These are phyloP conservation scores for Neurospora sp. DNA, from an alignment of 495 filamentous ascomycete genomes.

Conservation along the genomic window DNA sequence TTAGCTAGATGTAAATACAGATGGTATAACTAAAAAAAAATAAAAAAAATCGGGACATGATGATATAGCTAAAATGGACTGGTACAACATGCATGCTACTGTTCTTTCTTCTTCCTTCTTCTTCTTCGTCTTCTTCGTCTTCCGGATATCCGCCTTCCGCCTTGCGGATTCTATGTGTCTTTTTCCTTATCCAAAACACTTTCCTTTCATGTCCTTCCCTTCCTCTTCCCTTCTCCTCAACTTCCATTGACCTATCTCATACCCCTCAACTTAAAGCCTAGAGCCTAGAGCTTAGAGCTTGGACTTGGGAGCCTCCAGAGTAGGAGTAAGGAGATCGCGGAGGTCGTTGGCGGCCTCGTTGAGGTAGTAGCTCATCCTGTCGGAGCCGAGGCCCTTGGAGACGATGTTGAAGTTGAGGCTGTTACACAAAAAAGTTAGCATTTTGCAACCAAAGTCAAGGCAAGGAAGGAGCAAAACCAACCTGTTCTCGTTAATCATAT, in stretches of 20 bases:
- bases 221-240: background rate
- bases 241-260: background rate
- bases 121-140: background rate
- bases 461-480: conserved; percentile 21
- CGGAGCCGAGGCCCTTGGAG: conserved; percentile 80
- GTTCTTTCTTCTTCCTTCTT: background rate
- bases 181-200: background rate
- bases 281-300: conserved; percentile 57
- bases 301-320: conserved; percentile 73
- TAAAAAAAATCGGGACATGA: background rate
- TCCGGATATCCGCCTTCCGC: background rate
- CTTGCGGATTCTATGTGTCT: background rate
- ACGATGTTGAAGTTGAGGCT: conserved; percentile 98
- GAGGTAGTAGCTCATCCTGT: conserved; percentile 90
- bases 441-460: background rate
- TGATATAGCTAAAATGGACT: background rate
- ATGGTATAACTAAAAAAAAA: background rate
- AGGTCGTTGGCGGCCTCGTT: conserved; percentile 89
- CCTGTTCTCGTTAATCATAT: conserved; percentile 99
- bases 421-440: background rate
- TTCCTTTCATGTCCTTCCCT: background rate
- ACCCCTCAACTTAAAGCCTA: background rate
- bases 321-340: conserved; percentile 77
- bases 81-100: background rate
- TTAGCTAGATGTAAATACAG: background rate